phyloP scores from a whole-genome alignment of 2,329 filamentous ascomycete genomes.

The Ascosphaera apis region DNA sequence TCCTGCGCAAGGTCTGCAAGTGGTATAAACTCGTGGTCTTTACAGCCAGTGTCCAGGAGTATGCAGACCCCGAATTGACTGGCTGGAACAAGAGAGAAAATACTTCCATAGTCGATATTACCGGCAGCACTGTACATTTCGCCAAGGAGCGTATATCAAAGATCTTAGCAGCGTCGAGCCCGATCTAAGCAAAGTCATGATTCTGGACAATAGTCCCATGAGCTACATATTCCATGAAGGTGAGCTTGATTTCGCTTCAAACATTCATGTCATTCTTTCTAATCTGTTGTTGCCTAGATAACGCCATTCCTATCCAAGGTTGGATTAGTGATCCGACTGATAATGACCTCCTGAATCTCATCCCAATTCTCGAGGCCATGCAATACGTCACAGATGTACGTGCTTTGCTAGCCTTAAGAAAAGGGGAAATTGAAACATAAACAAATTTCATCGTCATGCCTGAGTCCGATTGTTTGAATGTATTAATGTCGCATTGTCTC shows the following conservation, averaged over 20 bases:
- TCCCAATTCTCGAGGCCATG: constrained; percentile 77
- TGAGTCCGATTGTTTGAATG: background rate
- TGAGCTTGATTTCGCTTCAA: constrained; percentile 20
- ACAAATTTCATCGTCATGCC: background rate
- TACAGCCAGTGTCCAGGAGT: constrained; percentile 93
- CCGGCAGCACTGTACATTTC: constrained; percentile 85
- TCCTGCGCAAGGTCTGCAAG: constrained; percentile 78
- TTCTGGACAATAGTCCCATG: constrained; percentile 91
- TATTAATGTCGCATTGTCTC: too few relatives aligned
- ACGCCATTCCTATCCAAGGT: constrained; percentile 95
- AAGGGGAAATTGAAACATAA: constrained; percentile 40
- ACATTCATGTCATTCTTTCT: constrained; percentile 1
- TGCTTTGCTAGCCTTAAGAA: constrained; percentile 65
- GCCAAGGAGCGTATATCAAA: constrained; percentile 95
- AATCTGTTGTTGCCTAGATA: constrained; percentile 36
- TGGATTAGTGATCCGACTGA: constrained; percentile 99
- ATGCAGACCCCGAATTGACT: constrained; percentile 98
- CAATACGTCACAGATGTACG: constrained; percentile 95
- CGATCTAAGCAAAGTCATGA: constrained; percentile 94
- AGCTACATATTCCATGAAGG: constrained; percentile 98
- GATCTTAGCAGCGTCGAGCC: constrained; percentile 90
- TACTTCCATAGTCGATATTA: constrained; percentile 90
- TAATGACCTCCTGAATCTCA: constrained; percentile 76
- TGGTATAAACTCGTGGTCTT: constrained; percentile 98
- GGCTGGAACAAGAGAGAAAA: constrained; percentile 89